Base-by-base conservation (phyloP, 495 filamentous ascomycete genomes). In the Tricharina praecox region DNA sequence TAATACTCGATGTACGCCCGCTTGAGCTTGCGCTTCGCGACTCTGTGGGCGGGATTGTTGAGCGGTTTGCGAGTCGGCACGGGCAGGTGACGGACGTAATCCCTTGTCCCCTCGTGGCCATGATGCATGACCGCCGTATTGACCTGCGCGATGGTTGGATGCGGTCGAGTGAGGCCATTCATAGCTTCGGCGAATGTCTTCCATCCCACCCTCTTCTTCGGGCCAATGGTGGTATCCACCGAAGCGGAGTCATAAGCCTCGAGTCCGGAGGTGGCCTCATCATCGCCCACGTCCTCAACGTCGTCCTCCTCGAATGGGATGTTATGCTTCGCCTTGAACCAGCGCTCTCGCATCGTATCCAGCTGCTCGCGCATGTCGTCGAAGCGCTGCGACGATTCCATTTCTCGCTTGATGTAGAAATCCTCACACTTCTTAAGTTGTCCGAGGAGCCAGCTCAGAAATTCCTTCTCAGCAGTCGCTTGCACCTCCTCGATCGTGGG, bases 1-100 rank as follows among this genome's bases (percentile, higher is more conserved):
- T 97, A 94, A 58, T 81, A 94, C 63, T 96, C 90, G 56, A 87
- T 82, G 49, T 94, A 58, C 0, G 90, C 90, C 38, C 81, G 62
- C 59, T 94, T 95, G 43, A 97, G 72, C 63, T 93, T 94, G 42
- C 79, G 68, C 62, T 94, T 95, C 1, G 90, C 90, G 21, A 58
- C 20, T 10, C 43, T 43, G 28, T 61, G 53, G 7, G 54, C 49
- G 7, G 58, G 54, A 35, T 61, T 53, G 45, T 61, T 61, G 0
- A 51, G 51, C 1, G 58, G 58, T 16, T 26, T 48, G 3, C 45
- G n/a, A 15, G 21, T 24, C n/a, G n/a, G n/a, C n/a, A n/a, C n/a
- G 2, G 45, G 45, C 13, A 30, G 38, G 4, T 51, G 45, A 3
- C 53, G 45, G 23, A 50, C 50, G n/a, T 61, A 61, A 32, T 61